Base-by-base conservation (phyloP, 495 filamentous ascomycete species). In the Elaphomyces granulatus region DNA sequence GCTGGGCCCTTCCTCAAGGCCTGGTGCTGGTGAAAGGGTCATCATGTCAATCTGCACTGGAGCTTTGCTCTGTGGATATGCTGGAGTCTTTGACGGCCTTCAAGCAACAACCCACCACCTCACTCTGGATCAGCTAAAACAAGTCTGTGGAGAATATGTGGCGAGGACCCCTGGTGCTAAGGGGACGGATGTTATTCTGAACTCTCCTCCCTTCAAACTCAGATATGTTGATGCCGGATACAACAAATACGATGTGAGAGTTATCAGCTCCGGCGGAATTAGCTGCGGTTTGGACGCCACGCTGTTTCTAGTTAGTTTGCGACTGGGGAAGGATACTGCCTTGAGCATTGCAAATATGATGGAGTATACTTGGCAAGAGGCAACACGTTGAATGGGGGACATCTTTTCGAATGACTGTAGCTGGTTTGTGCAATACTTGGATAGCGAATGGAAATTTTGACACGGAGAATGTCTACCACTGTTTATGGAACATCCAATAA, bases 11-110 rank as follows among this genome's bases (percentile, higher is more conserved):
- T 15, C 6, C 33, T n/a, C n/a, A n/a, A n/a, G n/a, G n/a, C n/a
- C n/a, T n/a, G 6, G 12, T 6, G 6, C 12, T 6, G 23, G 23
- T 28, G 6, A 6, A 6, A 28, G 83, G 35, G 78, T 81, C 2
- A 51, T 88, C 42, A 61, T 87, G 46, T 81, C 80, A 42, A 61
- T 92, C 62, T 83, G 78, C 64, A 85, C 80, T 19, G 84, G 81
- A 12, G 71, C 74, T 21, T 66, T 86, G 19, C 63, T 88, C 46
- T 68, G 88, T 17, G 84, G 78, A 31, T 63, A 80, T 42, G 65
- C 74, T 26, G 84, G 82, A 42, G 64, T 87, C 46, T 63, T 92
- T 30, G 61, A 68, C 43, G 83, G 83, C 20, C 61, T 87, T 38
- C 72, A 68, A n/a, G 80, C 81, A 19, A 82, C 79, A 9, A 83